Evolutionary conservation across 225 moss, liverwort and hornwort species (phyloP), one percentile per base, ranked within the genome.

Genomic region (Antitrichia curtipendula): DNA sequence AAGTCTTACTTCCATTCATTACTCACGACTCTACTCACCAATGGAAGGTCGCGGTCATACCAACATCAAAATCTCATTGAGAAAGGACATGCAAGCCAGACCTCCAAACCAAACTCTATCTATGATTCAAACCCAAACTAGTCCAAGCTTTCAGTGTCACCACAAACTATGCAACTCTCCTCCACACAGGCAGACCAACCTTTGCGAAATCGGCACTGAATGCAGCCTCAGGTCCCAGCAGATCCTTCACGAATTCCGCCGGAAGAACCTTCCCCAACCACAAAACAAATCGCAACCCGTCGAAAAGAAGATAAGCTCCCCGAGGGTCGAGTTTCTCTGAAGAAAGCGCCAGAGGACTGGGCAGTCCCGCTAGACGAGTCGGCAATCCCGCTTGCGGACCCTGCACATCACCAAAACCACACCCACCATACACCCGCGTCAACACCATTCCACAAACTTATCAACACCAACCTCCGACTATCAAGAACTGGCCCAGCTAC

Each of bases 251-350:
- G 61, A 97, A 93, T 53, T 99, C 99, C 84, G 86, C 83, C 3
- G 99, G 88, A 43, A 97, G 74, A 82, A 92, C 95, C 91, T 94
- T 99, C 25, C 99, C 99, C 78, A 99, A 91, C 97, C 98, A 99
- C 63, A 99, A 88, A 73, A 97, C 95, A 68, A 97, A 96, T 36
- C 92, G 94, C 87, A 95, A 82, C 71, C 99, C 97, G 82, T 99
- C 95, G 84, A 96, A 89, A 82, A 95, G 89, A 41, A 99, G 74
- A 83, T 93, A 99, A 28, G 90, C 95, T 90, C 96, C 98, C 62
- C 96, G 95, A 36, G 97, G 91, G 86, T 97, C 97, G 47, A 99
- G 93, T n/a, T 91, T 93, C 87, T 97, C 97, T 64, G 92, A 91
- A 31, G 95, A 89, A 65, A 95, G 91, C 45, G 91, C 84, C 49